phyloP scores from a whole-genome alignment of 2,329 filamentous ascomycete genomes.

The Cladorrhinum sp. region DNA sequence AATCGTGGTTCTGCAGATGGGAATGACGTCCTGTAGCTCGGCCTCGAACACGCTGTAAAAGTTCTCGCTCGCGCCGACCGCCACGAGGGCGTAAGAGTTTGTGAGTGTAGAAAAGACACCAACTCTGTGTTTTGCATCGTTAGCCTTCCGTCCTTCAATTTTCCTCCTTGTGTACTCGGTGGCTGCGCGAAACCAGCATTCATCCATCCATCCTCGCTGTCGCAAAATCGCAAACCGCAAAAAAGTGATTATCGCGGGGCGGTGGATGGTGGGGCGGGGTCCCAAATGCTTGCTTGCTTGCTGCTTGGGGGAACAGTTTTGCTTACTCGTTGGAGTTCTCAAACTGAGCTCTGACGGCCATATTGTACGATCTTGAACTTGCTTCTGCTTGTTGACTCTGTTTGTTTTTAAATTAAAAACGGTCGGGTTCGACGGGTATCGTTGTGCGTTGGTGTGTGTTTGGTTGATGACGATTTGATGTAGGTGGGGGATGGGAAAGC shows the following conservation, averaged over 20 bases:
- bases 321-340: constrained; percentile 89
- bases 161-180: too few relatives aligned
- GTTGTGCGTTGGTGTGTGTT: constrained; percentile 1
- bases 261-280: constrained; percentile 29
- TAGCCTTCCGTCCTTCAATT: constrained; percentile 4
- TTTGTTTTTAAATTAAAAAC: background rate
- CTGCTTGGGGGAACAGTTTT: constrained; percentile 3
- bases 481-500: constrained; percentile 6
- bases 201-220: constrained; percentile 11
- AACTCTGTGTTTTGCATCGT: constrained; percentile 57
- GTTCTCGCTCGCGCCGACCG: constrained; percentile 94
- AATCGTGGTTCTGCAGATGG: constrained; percentile 94
- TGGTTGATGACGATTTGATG: constrained; percentile 15
- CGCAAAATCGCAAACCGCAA: constrained; percentile 19
- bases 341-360: constrained; percentile 72
- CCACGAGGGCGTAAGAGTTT: constrained; percentile 93
- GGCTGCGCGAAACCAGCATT: background rate
- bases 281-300: too few relatives aligned
- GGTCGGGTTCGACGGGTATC: background rate
- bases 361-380: constrained; percentile 34
- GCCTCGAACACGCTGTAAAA: constrained; percentile 99
- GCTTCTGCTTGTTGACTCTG: constrained; percentile 1
- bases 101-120: constrained; percentile 96
- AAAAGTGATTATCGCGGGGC: constrained; percentile 3
- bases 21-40: constrained; percentile 94